A percentile compares a stretch with the other conserved stretches of the same genome.
Evolutionary conservation across 1,284 basidiomycete species (phyloP).

Genomic region (Omphalotus olearius): DNA sequence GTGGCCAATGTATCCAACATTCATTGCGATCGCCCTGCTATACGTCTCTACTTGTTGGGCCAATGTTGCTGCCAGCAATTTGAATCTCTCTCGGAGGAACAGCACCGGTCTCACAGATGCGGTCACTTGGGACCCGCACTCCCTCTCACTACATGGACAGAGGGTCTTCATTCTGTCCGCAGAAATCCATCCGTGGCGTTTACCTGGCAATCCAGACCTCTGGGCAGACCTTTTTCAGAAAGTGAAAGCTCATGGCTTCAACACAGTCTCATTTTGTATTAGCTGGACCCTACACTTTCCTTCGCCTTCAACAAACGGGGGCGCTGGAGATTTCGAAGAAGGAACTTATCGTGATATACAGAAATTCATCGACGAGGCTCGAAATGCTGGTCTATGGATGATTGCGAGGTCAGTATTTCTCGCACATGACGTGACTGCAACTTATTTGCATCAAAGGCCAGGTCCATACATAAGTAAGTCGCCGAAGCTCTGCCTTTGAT

Average conservation of each 20-base stretch:
- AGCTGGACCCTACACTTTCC: constrained; percentile 47
- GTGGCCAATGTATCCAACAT: too few species aligned
- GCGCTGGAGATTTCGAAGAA: constrained; percentile 43
- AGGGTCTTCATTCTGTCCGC: constrained; percentile 47
- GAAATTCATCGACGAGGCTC: constrained; percentile 45
- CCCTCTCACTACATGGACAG: constrained; percentile 45
- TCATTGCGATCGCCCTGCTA: not conserved
- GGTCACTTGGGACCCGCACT: constrained; percentile 51
- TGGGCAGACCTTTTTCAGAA: constrained; percentile 60
- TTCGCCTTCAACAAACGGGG: constrained; percentile 39
- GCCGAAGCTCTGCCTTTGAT: not conserved
- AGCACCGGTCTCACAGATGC: constrained; percentile 43
- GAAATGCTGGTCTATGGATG: constrained; percentile 50
- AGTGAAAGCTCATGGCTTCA: constrained; percentile 55
- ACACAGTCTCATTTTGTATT: constrained; percentile 50
- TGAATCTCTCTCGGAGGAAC: constrained; percentile 22
- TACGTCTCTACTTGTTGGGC: constrained; percentile 1
- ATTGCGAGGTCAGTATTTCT: constrained; percentile 36
- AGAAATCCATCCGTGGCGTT: constrained; percentile 46
- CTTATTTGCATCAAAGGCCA: constrained; percentile 27
- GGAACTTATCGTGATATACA: constrained; percentile 50
- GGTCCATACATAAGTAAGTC: constrained; percentile 45
- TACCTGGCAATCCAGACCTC: constrained; percentile 41
- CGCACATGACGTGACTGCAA: constrained; percentile 5
- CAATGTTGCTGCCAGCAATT: not conserved